Conservation (phyloP, 2,329 filamentous ascomycete genomes). For the Aureobasidium sp. region DNA sequence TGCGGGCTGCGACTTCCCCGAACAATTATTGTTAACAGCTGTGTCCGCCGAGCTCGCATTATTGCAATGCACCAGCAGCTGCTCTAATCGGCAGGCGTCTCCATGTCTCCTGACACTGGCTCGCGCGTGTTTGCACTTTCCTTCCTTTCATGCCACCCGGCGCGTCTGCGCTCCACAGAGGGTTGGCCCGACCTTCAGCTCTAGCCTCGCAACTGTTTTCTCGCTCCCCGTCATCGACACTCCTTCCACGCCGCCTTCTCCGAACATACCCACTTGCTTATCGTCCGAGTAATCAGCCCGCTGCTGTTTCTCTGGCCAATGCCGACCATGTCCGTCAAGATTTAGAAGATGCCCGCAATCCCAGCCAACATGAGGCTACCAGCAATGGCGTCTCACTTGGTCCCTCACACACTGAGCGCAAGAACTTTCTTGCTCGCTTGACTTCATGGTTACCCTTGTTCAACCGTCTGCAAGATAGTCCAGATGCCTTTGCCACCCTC, state of each 20-base stretch:
- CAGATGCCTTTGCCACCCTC: background rate
- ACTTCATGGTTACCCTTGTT: background rate
- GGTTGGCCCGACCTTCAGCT: constrained; percentile 37
- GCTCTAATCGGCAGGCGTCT: constrained; percentile 3
- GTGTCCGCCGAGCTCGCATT: background rate
- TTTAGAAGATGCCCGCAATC: background rate
- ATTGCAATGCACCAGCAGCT: background rate
- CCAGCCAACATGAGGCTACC: background rate
- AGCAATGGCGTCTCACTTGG: background rate
- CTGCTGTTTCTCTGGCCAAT: background rate
- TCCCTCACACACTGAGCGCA: background rate
- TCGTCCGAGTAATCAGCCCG: background rate
- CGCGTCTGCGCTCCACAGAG: constrained; percentile 30
- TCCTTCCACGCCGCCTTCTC: background rate
- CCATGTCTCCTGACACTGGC: constrained; percentile 28
- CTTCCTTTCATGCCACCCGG: constrained; percentile 30
- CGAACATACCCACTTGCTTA: background rate
- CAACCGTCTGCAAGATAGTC: background rate
- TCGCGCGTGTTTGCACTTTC: background rate
- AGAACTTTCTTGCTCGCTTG: constrained; percentile 5
- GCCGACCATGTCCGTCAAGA: constrained; percentile 3
- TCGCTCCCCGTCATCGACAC: background rate
- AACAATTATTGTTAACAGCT: background rate
- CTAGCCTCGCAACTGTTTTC: constrained; percentile 15
- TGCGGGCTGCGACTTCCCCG: background rate